Base-by-base conservation (phyloP, 208 protist genomes). In the Polymyxa betae region DNA sequence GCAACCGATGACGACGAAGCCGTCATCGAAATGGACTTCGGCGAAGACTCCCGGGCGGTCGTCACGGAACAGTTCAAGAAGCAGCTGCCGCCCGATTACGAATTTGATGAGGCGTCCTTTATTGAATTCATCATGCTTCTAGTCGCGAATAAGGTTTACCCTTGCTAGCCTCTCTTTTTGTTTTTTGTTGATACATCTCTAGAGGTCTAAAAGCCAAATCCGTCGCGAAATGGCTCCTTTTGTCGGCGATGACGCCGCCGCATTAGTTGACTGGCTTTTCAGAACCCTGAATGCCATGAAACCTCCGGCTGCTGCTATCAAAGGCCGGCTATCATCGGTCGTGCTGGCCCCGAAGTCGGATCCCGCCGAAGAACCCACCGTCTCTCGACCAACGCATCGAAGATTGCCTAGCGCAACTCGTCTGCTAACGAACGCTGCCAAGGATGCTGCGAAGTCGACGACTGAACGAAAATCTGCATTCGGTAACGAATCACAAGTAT, bases 91-190 rank as follows among this genome's bases (percentile, higher is more conserved):
- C 72, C 72, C 12, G 16, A 35, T 12, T 60, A 60, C 49, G n/a
- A 35, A n/a, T 82, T 82, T n/a, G 72, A 82, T 43, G 35, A 82
- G 72, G 35, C n/a, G 35, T 45, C 35, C 16, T 82, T 82, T n/a
- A 82, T 82, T n/a, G 72, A 82, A n/a, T 82, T 82, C 72, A 82
- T 82, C 72, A 82, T 82, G 72, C 72, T 82, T 5, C n/a, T 82
- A 35, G 72, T 82, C 72, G 35, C n/a, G 16, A 82, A 82, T 43
- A n/a, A n/a, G 72, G 49, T 60, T 24, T 5, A 24, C 24, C 5
- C 24, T 60, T 60, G 5, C 24, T 60, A 24, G 24, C 12, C 5
- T 60, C 24, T 60, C 24, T 5, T 29, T 24, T 29, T 29, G 5
- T 5, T 29, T 60, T 60, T 60, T 60, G 12, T 60, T 60, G 24